phyloP scores from a whole-genome alignment of 306 rosid species.

The Casuarina equisetifolia region DNA sequence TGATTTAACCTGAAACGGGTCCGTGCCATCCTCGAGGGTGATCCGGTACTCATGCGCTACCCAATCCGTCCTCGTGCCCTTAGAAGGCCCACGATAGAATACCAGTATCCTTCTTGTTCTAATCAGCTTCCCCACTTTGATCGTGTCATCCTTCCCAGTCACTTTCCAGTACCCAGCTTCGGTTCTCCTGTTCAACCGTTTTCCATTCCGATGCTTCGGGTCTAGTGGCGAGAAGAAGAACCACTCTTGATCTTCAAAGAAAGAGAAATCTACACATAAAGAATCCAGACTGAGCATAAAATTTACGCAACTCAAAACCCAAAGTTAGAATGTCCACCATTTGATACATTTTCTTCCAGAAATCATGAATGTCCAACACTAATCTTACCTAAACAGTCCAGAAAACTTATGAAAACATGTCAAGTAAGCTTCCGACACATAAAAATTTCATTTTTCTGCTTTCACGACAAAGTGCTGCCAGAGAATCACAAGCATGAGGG shows the following conservation, averaged over 20 bases:
- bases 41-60: constrained; percentile 89
- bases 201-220: constrained; percentile 60
- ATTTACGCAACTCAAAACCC: no score
- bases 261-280: constrained; percentile 56
- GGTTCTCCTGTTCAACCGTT: constrained; percentile 82
- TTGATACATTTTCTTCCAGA: no score
- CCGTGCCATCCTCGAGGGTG: constrained; percentile 74
- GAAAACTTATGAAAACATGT: no score
- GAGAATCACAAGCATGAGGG: neutral
- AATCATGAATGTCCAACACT: no score
- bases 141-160: constrained; percentile 81
- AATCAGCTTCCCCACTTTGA: constrained; percentile 55
- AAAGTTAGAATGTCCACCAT: no score
- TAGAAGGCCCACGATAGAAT: constrained; percentile 78
- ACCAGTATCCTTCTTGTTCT: constrained; percentile 96
- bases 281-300: no score
- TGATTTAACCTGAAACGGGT: constrained; percentile 75
- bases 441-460: neutral
- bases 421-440: neutral
- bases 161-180: constrained; percentile 86
- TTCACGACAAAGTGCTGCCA: constrained; percentile 1
- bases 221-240: constrained; percentile 83
- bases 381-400: no score
- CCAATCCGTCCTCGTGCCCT: constrained; percentile 79
- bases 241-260: constrained; percentile 83